Evolutionary conservation across 345 rosid species (phyloP), one percentile per base, ranked within the genome.

Genomic region (Aegle marmelos): DNA sequence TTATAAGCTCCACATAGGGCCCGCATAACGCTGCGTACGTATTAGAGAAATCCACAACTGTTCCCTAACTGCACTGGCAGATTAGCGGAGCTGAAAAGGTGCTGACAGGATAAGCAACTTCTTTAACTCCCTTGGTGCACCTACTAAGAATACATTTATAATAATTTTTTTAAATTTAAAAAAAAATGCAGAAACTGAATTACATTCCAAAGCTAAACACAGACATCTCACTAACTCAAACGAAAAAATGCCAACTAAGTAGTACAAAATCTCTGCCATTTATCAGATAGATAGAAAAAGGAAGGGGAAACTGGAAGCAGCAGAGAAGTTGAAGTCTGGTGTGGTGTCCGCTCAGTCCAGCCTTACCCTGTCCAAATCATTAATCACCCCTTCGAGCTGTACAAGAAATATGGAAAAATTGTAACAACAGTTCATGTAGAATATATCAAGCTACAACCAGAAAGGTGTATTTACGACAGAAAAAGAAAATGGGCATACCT

Each of bases 381-480:
- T 90, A 54, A 96, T 94, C 86, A 91, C 85, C 19, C 93, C 92
- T 89, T 96, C 99, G 83, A 96, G 94, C 98, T 96, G 88, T 72
- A 75, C 50, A 60, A 73, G 57, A 7, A 63, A 61, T 3, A 33
- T 22, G 34, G 68, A 28, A 62, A 33, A 19, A 11, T 9, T 27
- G 68, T 28, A 36, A 30, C 21, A 72, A 33, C 21, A 65, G 63
- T 0, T 45, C 50, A 45, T 11, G 25, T 53, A 30, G 17, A 16
- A n/a, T 69, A 57, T 39, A 41, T n/a, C 57, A 41, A 58, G 30
- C 37, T 69, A 39, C 8, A n/a, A 45, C 68, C n/a, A 45, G 37
- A 19, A n/a, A 34, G n/a, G 53, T 39, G 56, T 68, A 56, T 21
- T 14, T 17, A 11, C 22, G 10, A 30, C 22, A 2, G 5, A 5